A percentile compares a stretch with the other conserved stretches of the same genome.
phyloP scores from a whole-genome alignment of 345 rosid genomes.

The Turritis glabra region DNA sequence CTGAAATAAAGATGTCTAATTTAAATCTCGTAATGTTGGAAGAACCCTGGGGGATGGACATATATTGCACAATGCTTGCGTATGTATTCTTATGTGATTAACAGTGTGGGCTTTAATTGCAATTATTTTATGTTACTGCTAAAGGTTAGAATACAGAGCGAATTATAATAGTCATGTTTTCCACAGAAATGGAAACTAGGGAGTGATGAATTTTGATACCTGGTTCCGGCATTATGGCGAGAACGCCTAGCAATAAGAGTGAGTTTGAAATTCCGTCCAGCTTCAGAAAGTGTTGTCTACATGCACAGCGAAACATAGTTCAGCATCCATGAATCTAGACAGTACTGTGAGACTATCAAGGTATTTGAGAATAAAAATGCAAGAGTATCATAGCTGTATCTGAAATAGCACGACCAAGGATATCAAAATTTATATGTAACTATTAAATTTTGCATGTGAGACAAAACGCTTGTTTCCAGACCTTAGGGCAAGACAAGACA shows the following conservation, averaged over 20 bases:
- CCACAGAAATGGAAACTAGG: conserved; percentile 3
- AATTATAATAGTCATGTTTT: neutral
- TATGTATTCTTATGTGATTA: neutral
- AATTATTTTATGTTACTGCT: conserved; percentile 1
- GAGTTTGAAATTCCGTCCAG: conserved; percentile 76
- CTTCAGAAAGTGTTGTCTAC: conserved; percentile 68
- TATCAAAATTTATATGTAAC: neutral
- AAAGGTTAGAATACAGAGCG: neutral
- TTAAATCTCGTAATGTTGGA: conserved; percentile 8
- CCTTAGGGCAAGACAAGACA: conserved; percentile 7
- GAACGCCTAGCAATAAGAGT: conserved; percentile 98
- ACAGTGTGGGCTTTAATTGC: neutral
- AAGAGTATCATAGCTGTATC: conserved; percentile 2
- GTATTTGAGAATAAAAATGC: conserved; percentile 5
- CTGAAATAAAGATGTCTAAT: neutral
- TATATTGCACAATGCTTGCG: neutral
- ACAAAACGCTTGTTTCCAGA: neutral
- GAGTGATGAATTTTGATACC: conserved; percentile 50
- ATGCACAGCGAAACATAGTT: conserved; percentile 38
- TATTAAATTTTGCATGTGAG: conserved; percentile 5
- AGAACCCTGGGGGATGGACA: neutral
- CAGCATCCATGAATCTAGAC: conserved; percentile 12
- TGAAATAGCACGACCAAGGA: conserved; percentile 8
- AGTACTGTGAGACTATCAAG: conserved; percentile 3
- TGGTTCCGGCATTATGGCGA: conserved; percentile 95